Conservation (phyloP, 2,329 filamentous ascomycete species). For the Aspergillus jensenii region DNA sequence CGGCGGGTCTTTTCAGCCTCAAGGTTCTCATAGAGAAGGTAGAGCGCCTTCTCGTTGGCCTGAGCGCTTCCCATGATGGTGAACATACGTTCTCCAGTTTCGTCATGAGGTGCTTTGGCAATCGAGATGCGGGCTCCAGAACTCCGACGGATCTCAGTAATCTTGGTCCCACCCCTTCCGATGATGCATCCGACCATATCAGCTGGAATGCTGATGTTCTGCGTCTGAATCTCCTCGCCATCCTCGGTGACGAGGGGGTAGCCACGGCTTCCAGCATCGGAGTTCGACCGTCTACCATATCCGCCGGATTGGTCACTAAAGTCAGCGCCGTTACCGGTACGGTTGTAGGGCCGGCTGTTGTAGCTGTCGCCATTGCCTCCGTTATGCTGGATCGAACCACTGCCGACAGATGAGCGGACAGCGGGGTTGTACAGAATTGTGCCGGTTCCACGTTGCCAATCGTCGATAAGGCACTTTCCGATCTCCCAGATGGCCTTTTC, state of each 20-base stretch:
- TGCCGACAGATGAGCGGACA: constrained; percentile 74
- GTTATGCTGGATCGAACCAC: constrained; percentile 53
- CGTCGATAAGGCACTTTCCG: constrained; percentile 95
- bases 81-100: constrained; percentile 98
- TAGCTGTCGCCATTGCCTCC: constrained; percentile 54
- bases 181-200: constrained; percentile 99
- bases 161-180: constrained; percentile 90
- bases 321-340: constrained; percentile 94
- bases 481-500: constrained; percentile 98
- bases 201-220: constrained; percentile 98
- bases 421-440: constrained; percentile 97
- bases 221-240: constrained; percentile 95
- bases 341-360: constrained; percentile 72
- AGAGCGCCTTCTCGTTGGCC: constrained; percentile 93
- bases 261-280: constrained; percentile 75
- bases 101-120: constrained; percentile 94
- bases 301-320: constrained; percentile 81
- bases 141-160: constrained; percentile 96
- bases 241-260: constrained; percentile 91
- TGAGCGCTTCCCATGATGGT: constrained; percentile 95
- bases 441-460: constrained; percentile 95
- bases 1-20: constrained; percentile 99
- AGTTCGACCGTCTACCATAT: constrained; percentile 78
- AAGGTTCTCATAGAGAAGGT: constrained; percentile 96
- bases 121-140: constrained; percentile 97